These are phyloP conservation scores for Penicillium salamii DNA, from an alignment of 495 filamentous ascomycete genomes.

Conservation along the genomic window DNA sequence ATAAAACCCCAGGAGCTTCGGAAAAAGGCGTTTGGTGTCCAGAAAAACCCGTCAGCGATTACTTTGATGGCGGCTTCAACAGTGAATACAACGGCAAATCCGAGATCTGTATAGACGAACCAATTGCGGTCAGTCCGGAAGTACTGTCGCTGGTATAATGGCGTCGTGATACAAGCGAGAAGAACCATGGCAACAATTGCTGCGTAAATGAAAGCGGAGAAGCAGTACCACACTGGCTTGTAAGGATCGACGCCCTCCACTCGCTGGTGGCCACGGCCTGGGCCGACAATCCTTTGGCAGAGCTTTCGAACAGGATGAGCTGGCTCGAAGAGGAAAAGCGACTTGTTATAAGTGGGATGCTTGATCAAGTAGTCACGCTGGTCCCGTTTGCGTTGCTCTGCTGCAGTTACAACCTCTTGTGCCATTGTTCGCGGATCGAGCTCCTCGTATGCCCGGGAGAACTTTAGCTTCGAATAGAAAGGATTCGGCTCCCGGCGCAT, in stretches of 20 bases:
- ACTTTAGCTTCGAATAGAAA: slow-evolving; percentile 82
- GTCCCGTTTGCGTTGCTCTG: slow-evolving; percentile 75
- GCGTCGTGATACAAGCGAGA: slow-evolving; percentile 91
- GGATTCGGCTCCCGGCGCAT: slow-evolving; percentile 81
- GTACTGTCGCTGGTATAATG: slow-evolving; percentile 85
- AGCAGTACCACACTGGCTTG: slow-evolving; percentile 83
- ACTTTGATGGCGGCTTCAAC: slow-evolving; percentile 90
- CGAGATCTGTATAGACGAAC: slow-evolving; percentile 90
- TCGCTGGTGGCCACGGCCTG: slow-evolving; percentile 80
- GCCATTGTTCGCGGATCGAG: slow-evolving; percentile 85
- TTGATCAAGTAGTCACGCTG: slow-evolving; percentile 86
- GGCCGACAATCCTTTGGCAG: slow-evolving; percentile 90
- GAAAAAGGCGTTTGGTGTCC: slow-evolving; percentile 96
- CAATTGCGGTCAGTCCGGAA: slow-evolving; percentile 77
- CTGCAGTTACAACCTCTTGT: slow-evolving; percentile 79
- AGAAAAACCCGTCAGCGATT: slow-evolving; percentile 94
- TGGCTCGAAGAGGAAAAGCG: slow-evolving; percentile 82
- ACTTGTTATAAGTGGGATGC: slow-evolving; percentile 89
- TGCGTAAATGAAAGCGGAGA: slow-evolving; percentile 90
- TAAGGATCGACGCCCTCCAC: slow-evolving; percentile 85
- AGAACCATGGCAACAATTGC: slow-evolving; percentile 96
- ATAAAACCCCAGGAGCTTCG: slow-evolving; percentile 96
- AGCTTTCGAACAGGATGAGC: slow-evolving; percentile 70
- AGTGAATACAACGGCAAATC: slow-evolving; percentile 85
- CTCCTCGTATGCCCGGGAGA: slow-evolving; percentile 68